Base-by-base conservation (phyloP, 2,329 filamentous ascomycete genomes). In the Periglandula ipomoeae region DNA sequence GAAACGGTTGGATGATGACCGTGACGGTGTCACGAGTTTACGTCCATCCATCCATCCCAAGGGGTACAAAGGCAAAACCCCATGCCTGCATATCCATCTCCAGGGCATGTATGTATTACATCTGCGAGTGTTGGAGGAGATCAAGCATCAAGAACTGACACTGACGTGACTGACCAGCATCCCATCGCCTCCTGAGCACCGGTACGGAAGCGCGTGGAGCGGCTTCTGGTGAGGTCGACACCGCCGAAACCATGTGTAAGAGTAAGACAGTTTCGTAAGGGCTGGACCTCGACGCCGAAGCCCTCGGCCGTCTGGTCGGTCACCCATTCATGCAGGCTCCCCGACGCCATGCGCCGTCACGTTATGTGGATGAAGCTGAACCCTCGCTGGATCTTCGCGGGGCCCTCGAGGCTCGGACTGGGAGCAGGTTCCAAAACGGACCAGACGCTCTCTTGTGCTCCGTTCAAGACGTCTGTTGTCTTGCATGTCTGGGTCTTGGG, bases 251-350 rank as follows among this genome's bases (percentile, higher is more conserved):
- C 26, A 44, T 9, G 39, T 24, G 39, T n/a, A 20, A 24, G 23
- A 43, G 20, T 23, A 11, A 24, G 38, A 24, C 19, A 19, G 13
- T 26, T 20, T 38, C 10, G 15, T 4, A 34, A 24, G 20, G 27
- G 30, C 43, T 45, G 19, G 35, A 40, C 32, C 35, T 46, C 24
- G n/a, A 46, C 44, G 38, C n/a, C n/a, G n/a, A n/a, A n/a, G n/a
- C n/a, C n/a, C n/a, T 42, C 23, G 8, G n/a, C 20, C 20, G 9
- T 26, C 23, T 22, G n/a, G 20, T n/a, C 11, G 23, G 22, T 26
- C 46, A 47, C 45, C 15, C 46, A 48, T 38, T 17, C 19, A 24
- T 32, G 46, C 39, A 41, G 20, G 46, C 44, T 22, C 20, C 20
- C 35, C 20, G 20, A 43, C 46, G 39, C 46, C 38, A 24, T 48